phyloP scores from a whole-genome alignment of 148 eudicot genomes.

The Rhododendron williamsianum region DNA sequence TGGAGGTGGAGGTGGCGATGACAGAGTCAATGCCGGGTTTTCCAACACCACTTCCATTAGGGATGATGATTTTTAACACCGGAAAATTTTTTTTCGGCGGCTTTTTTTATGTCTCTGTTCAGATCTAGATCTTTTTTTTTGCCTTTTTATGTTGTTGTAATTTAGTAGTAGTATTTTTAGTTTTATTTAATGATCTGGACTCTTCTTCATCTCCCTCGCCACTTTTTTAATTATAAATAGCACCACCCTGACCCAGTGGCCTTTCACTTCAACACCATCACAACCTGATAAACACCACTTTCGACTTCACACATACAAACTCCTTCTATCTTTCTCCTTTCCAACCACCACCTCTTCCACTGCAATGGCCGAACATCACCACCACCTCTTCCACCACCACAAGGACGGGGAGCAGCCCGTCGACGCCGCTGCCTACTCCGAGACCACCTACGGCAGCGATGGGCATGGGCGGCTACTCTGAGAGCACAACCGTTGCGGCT shows the following conservation, averaged over 20 bases:
- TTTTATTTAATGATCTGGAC: background rate
- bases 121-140: too few species aligned
- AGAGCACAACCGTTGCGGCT: background rate
- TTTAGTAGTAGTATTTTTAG: too few species aligned
- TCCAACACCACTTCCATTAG: too few species aligned
- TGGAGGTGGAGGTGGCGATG: too few species aligned
- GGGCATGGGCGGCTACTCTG: background rate
- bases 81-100: too few species aligned
- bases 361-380: background rate
- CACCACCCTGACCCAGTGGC: background rate
- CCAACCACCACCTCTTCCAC: background rate
- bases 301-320: background rate
- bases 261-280: background rate
- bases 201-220: background rate
- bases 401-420: background rate
- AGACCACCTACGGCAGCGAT: background rate
- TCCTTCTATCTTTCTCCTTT: background rate
- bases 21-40: too few species aligned
- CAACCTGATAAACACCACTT: background rate
- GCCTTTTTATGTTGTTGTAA: too few species aligned
- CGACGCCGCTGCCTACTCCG: background rate
- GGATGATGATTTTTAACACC: too few species aligned
- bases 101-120: too few species aligned
- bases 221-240: background rate
- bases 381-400: background rate